Base-by-base conservation (phyloP, 129 eudicot genomes). In the Saussurea involucrata region DNA sequence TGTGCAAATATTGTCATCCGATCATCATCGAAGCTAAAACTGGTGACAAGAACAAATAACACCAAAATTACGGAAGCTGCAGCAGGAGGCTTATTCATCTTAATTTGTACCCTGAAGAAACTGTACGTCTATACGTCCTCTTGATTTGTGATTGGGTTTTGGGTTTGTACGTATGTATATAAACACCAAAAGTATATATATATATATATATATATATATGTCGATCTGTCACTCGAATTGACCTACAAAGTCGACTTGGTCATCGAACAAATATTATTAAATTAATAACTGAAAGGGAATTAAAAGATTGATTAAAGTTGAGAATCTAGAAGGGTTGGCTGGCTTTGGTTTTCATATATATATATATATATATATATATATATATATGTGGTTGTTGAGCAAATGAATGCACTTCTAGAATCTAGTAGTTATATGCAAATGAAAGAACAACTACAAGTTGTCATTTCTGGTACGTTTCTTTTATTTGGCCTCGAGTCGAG, bases 161-260 rank as follows among this genome's bases (percentile, higher is more conserved):
- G 40, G 27, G 20, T 72, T 31, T 24, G 57, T 75, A 75, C 63
- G 58, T 73, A 75, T 24, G 57, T 75, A 75, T 75, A 73, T 73
- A 75, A 75, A 75, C 71, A 75, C 79, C 63, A 63, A 37, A 63
- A 63, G 71, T 75, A 75, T 75, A 63, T n/a, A n/a, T n/a, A n/a
- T n/a, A n/a, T n/a, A n/a, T n/a, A n/a, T n/a, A n/a, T n/a, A n/a
- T n/a, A n/a, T n/a, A n/a, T n/a, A n/a, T n/a, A n/a, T n/a, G n/a
- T n/a, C n/a, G n/a, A n/a, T 6, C 7, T 25, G 42, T 63, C 71
- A 63, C 46, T 74, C 10, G 1, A 24, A 58, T 37, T 75, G 79
- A 75, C 71, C 55, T 25, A 63, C 34, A 53, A 49, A 53, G 61
- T 53, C 22, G 61, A 53, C 61, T 53, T 53, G 61, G 61, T 53